Percentiles rank a stretch among this genome's conserved stretches.
phyloP scores from a whole-genome alignment of 106 monocot species.

The Dendrobium chrysotoxum region DNA sequence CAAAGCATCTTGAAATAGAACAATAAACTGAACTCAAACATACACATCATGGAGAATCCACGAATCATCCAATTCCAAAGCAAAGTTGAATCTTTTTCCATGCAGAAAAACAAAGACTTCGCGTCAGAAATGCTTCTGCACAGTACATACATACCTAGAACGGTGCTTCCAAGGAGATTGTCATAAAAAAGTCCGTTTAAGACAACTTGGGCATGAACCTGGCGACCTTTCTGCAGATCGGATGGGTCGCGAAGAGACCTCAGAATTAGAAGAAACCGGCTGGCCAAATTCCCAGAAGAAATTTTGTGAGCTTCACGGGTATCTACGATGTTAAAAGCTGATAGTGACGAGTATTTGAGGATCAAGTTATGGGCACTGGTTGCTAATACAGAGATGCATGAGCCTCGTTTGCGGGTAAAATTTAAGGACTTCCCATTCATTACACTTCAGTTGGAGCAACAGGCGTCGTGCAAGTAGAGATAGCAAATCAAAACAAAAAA shows the following conservation, averaged over 20 bases:
- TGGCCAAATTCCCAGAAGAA: neutral
- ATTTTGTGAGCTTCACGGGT: neutral
- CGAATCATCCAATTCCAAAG: slow-evolving; percentile 95
- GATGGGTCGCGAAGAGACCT: slow-evolving; percentile 16
- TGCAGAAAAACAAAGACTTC: slow-evolving; percentile 40
- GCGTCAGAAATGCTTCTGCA: slow-evolving; percentile 57
- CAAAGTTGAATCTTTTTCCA: slow-evolving; percentile 25
- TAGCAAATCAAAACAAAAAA: neutral
- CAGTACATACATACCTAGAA: slow-evolving; percentile 71
- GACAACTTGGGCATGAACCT: slow-evolving; percentile 50
- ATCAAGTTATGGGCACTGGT: neutral
- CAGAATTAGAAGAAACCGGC: slow-evolving; percentile 18
- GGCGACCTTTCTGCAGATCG: slow-evolving; percentile 33
- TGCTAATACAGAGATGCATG: neutral
- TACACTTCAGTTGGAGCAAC: neutral
- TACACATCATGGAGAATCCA: slow-evolving; percentile 38
- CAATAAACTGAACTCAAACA: slow-evolving; percentile 44
- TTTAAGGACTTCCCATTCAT: slow-evolving; percentile 2
- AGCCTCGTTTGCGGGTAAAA: neutral
- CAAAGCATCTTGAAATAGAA: slow-evolving; percentile 86
- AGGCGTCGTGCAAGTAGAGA: neutral
- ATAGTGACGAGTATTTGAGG: neutral
- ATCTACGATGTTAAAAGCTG: slow-evolving; percentile 4
- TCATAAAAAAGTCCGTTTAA: slow-evolving; percentile 18
- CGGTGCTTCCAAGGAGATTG: slow-evolving; percentile 9